Base-by-base conservation (phyloP, 1,139 yeast genomes). In the Hyphopichia pseudoburtonii region DNA sequence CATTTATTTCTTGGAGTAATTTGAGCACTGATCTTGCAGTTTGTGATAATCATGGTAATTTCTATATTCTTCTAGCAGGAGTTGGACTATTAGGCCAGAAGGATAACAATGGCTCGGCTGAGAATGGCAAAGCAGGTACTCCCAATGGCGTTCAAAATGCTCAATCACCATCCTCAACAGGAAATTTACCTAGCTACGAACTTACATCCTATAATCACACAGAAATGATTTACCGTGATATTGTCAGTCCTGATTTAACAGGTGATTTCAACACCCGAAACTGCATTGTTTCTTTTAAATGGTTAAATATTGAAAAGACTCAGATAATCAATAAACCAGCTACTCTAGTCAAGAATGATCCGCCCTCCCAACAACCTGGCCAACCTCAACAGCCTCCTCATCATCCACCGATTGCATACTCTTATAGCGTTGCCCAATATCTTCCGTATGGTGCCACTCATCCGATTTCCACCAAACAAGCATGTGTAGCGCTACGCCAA, bases 251-350 rank as follows among this genome's bases (percentile, higher is more conserved):
- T 14, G 52, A 49, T 25, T 49, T 56, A 1, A 42, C 45, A n/a
- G 40, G 42, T 8, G 27, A 35, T 10, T 29, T 30, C 28, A 28
- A 21, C 5, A 25, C 43, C 15, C 38, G 54, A 3, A 56, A 56
- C 3, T 51, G 49, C 8, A 52, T 82, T 4, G 65, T 78, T 9
- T 76, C 82, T 0, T 74, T 82, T 55, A 76, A 78, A 46, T 86
- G 95, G 95, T 64, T 86, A 30, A 79, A 80, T 35, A 66, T 78
- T 11, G 87, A 83, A 36, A 85, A 85, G 47, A 75, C 83, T 0
- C 76, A 77, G 41, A 64, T 80, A 32, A 64, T 73, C 16, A 76
- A 70, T 46, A 66, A 73, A 16, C 82, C 84, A 1, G 84, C 86
- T 0, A 46, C 50, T 2, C 40, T 61, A 32, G 55, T 61, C 1